Conservation (phyloP, 2,329 filamentous ascomycete genomes). For the Penicillium sp. region DNA sequence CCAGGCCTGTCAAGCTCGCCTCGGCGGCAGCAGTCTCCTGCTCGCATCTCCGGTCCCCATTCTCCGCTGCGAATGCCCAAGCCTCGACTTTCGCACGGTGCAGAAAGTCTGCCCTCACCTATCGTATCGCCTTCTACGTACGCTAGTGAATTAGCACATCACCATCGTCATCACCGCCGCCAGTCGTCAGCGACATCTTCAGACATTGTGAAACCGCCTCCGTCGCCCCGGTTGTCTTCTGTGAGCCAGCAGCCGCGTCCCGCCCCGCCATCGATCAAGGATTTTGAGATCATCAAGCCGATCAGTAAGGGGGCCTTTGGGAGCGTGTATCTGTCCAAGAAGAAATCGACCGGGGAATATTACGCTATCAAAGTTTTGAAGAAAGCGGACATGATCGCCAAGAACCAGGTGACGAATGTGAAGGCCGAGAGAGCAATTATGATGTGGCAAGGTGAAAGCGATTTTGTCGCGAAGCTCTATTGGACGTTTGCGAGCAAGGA, state of each 20-base stretch:
- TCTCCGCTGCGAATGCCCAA: constrained; percentile 84
- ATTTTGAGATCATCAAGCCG: constrained; percentile 98
- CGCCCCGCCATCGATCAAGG: constrained; percentile 92
- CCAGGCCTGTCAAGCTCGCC: constrained; percentile 68
- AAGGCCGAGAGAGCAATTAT: constrained; percentile 98
- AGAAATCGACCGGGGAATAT: constrained; percentile 97
- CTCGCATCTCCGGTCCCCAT: constrained; percentile 65
- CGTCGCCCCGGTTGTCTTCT: constrained; percentile 74
- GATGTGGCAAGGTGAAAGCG: constrained; percentile 99
- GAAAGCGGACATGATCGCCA: constrained; percentile 99
- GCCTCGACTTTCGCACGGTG: constrained; percentile 58
- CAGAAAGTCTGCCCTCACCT: constrained; percentile 63
- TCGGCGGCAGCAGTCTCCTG: constrained; percentile 82
- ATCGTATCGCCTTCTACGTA: constrained; percentile 84
- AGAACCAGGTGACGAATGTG: constrained; percentile 98
- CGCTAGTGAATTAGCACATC: constrained; percentile 60
- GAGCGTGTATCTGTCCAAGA: constrained; percentile 95
- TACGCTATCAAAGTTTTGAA: constrained; percentile 98
- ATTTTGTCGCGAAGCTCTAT: constrained; percentile 97
- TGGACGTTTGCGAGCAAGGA: constrained; percentile 99
- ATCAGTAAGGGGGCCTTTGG: constrained; percentile 99
- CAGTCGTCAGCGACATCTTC: constrained; percentile 89
- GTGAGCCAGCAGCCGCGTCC: constrained; percentile 79
- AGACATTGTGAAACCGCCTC: constrained; percentile 59
- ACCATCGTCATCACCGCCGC: constrained; percentile 67